A percentile compares a stretch with the other conserved stretches of the same genome.
Conservation (phyloP, 306 rosid species). For the Arachis hypogaea region DNA sequence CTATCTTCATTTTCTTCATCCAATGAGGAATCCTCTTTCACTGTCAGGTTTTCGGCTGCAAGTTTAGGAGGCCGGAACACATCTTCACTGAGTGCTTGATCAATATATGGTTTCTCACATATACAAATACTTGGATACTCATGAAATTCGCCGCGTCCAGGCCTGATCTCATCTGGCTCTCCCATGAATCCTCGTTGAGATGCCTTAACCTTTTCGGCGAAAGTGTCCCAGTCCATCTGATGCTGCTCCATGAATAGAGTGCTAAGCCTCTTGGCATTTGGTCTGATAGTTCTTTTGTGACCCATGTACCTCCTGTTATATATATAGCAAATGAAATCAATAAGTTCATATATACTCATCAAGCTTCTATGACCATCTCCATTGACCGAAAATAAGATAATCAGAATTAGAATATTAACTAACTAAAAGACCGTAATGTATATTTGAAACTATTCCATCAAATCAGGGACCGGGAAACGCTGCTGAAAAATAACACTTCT, state of each 20-base stretch:
- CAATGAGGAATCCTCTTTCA: slow-evolving; percentile 34
- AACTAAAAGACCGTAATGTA: background rate
- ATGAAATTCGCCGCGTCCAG: slow-evolving; percentile 88
- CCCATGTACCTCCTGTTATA: slow-evolving; percentile 88
- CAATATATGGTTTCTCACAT: slow-evolving; percentile 68
- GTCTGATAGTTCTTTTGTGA: slow-evolving; percentile 97
- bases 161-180: slow-evolving; percentile 85
- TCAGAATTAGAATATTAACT: background rate
- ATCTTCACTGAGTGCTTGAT: slow-evolving; percentile 36
- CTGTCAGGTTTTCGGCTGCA: slow-evolving; percentile 36
- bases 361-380: background rate
- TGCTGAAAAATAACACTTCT: background rate
- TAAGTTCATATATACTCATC: background rate
- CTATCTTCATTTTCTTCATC: slow-evolving; percentile 38
- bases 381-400: slow-evolving; percentile 3
- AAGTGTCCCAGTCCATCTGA: slow-evolving; percentile 81
- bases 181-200: slow-evolving; percentile 96
- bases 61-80: slow-evolving; percentile 40
- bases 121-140: slow-evolving; percentile 81
- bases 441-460: too few species aligned
- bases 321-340: slow-evolving; percentile 23
- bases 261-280: slow-evolving; percentile 97
- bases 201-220: slow-evolving; percentile 70
- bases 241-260: slow-evolving; percentile 76
- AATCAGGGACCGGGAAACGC: background rate